A percentile compares a stretch with the other conserved stretches of the same genome.
These are phyloP conservation scores for Geotrichum carabidarum DNA, from an alignment of 1,139 yeast genomes.

Conservation along the genomic window DNA sequence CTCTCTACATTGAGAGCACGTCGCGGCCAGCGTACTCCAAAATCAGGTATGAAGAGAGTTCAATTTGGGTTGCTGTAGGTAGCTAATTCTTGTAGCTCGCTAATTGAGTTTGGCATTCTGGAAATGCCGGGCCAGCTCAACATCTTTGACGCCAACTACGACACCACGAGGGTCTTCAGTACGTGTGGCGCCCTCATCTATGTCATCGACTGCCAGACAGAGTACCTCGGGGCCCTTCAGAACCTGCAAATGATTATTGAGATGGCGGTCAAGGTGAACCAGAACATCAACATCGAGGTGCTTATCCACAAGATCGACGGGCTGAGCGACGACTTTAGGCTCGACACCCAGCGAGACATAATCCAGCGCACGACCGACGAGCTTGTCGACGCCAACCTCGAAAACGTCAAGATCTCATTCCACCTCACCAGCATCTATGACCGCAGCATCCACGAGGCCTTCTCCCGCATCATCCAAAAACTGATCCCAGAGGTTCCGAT, in stretches of 20 bases:
- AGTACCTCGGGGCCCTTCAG: slow-evolving; percentile 84
- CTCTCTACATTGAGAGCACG: slow-evolving; percentile 84
- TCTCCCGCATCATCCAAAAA: slow-evolving; percentile 86
- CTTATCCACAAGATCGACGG: slow-evolving; percentile 95
- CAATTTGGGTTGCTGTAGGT: background rate
- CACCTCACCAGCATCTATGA: slow-evolving; percentile 91
- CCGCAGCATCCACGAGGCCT: slow-evolving; percentile 93
- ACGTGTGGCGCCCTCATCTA: slow-evolving; percentile 91
- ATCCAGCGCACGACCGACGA: slow-evolving; percentile 96
- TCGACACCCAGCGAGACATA: slow-evolving; percentile 93
- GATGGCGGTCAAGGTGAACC: slow-evolving; percentile 81
- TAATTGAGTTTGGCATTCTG: slow-evolving; percentile 87
- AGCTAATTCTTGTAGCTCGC: slow-evolving; percentile 40
- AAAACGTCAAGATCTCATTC: slow-evolving; percentile 86
- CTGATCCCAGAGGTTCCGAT: slow-evolving; percentile 84
- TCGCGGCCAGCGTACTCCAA: slow-evolving; percentile 60
- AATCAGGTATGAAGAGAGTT: slow-evolving; percentile 8
- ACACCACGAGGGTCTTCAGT: slow-evolving; percentile 68
- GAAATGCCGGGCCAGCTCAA: slow-evolving; percentile 94
- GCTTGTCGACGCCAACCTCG: slow-evolving; percentile 78
- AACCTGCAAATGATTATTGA: slow-evolving; percentile 85
- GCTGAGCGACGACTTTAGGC: slow-evolving; percentile 82
- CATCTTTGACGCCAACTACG: slow-evolving; percentile 77
- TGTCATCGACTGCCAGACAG: slow-evolving; percentile 89
- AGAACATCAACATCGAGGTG: slow-evolving; percentile 82